phyloP scores from a whole-genome alignment of 169 alveolate genomes.

The Eimeria acervulina region DNA sequence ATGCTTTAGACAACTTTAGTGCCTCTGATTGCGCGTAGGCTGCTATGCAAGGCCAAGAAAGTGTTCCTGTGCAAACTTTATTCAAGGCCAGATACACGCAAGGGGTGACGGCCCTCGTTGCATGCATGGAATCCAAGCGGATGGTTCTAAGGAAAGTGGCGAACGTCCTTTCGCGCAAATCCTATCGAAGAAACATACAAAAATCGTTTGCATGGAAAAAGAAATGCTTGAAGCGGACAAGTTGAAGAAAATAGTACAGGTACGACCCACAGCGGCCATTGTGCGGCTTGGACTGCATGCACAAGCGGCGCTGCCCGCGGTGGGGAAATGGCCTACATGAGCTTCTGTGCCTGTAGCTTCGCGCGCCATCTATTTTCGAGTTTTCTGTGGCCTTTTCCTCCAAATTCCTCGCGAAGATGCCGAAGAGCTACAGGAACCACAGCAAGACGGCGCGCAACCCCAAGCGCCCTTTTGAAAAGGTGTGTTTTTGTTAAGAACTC shows the following conservation, averaged over 20 bases:
- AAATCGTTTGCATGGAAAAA: not conserved
- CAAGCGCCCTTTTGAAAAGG: conserved; percentile 91
- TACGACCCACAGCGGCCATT: not conserved
- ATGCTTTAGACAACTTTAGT: no score
- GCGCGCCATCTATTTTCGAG: conserved; percentile 65
- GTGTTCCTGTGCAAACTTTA: no score
- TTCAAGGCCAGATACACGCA: no score
- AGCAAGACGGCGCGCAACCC: conserved; percentile 89
- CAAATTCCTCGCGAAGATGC: conserved; percentile 76
- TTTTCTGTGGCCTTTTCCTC: conserved; percentile 49
- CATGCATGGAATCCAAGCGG: not conserved
- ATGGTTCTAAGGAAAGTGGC: not conserved
- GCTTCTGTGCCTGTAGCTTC: not conserved
- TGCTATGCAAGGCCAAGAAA: no score
- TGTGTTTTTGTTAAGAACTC: not conserved
- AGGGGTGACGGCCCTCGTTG: not conserved
- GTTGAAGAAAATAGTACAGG: not conserved
- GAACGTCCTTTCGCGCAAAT: not conserved
- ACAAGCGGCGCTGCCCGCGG: conserved; percentile 51
- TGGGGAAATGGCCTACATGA: conserved; percentile 4
- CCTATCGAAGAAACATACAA: not conserved
- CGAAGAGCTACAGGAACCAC: conserved; percentile 87
- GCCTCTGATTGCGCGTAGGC: no score
- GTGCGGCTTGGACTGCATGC: conserved; percentile 53
- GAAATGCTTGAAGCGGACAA: not conserved